Percentiles rank a stretch among this genome's conserved stretches.
Conservation (phyloP, 306 rosid genomes). For the Prunus mira region DNA sequence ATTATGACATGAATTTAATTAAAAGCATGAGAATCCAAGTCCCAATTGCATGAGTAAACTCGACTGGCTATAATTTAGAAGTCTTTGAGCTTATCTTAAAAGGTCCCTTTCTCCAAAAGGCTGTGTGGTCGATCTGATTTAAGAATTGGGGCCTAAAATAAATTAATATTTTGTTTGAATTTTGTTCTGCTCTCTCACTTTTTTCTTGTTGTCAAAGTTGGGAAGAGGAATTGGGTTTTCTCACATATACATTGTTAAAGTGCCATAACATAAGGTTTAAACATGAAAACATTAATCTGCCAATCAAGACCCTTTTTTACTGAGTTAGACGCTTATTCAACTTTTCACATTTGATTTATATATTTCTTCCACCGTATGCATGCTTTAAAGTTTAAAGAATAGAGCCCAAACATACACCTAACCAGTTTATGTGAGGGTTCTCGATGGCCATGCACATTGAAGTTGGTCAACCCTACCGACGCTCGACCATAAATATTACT, state of each 20-base stretch:
- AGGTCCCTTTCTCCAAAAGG: no score
- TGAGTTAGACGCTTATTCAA: background rate
- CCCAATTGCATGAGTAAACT: no score
- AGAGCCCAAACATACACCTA: background rate
- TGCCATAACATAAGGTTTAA: fast-evolving
- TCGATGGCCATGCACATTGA: background rate
- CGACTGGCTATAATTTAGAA: no score
- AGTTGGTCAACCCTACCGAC: conserved; percentile 17
- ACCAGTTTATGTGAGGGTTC: background rate
- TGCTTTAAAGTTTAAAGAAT: background rate
- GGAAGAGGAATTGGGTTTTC: fast-evolving
- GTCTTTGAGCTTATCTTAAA: no score
- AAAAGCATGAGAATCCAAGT: no score
- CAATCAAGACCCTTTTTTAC: fast-evolving
- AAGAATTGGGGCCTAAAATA: no score
- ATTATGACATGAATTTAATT: no score
- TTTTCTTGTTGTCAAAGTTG: no score
- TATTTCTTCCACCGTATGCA: background rate
- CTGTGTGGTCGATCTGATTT: no score
- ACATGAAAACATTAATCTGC: fast-evolving
- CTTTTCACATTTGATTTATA: background rate
- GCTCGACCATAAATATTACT: background rate
- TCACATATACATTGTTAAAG: no score
- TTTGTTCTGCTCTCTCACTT: no score
- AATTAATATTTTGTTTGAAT: no score